Conservation (phyloP, 2,329 filamentous ascomycete genomes). For the Nannizzia gypsea region DNA sequence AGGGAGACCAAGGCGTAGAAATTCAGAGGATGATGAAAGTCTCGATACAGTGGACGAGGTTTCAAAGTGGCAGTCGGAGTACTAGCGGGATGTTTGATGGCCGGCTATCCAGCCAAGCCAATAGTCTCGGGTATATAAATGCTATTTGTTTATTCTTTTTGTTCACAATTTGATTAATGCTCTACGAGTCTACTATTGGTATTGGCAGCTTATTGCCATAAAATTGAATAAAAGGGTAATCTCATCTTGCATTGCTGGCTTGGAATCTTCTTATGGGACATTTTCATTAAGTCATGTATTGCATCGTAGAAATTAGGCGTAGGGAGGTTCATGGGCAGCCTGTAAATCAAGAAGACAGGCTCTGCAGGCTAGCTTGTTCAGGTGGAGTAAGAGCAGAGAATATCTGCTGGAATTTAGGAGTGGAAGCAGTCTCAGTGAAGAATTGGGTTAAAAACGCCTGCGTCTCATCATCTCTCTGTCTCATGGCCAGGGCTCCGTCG, state of each 20-base stretch:
- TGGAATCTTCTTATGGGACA: neutral
- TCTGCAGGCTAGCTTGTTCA: slow-evolving; percentile 36
- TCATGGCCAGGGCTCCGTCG: slow-evolving; percentile 37
- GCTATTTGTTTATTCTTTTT: too few species aligned
- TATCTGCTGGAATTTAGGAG: slow-evolving; percentile 43
- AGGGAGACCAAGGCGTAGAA: neutral
- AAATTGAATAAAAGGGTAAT: neutral
- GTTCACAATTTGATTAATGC: neutral
- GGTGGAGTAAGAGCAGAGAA: slow-evolving; percentile 43
- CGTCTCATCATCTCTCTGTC: slow-evolving; percentile 79
- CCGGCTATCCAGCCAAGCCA: neutral
- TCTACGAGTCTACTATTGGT: neutral
- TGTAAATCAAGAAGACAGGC: slow-evolving; percentile 3
- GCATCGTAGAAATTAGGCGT: neutral
- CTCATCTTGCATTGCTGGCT: neutral
- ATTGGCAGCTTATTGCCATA: neutral
- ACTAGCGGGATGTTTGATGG: neutral
- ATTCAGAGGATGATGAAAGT: neutral
- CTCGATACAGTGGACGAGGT: too few species aligned
- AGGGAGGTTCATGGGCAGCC: neutral
- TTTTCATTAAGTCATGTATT: neutral
- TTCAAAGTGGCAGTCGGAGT: neutral
- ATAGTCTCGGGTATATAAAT: too few species aligned
- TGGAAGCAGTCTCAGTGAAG: slow-evolving; percentile 50
- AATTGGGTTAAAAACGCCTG: slow-evolving; percentile 74